A percentile compares a stretch with the other conserved stretches of the same genome.
Conservation (phyloP, 345 rosid species). For the Populus davidiana region DNA sequence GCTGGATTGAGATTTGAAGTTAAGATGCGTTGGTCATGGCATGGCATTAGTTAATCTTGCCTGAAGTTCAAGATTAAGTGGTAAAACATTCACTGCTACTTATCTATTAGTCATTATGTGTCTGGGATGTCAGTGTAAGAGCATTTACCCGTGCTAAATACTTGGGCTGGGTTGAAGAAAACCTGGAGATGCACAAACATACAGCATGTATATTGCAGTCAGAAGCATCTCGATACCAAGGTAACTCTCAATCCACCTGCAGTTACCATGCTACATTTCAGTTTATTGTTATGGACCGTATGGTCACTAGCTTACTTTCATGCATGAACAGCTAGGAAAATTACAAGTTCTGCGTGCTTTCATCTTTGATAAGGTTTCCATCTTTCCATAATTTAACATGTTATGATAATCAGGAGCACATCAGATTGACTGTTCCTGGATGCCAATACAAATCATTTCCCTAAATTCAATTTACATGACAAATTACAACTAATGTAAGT, state of each 20-base stretch:
- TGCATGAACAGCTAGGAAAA: neutral
- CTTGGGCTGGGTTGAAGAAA: neutral
- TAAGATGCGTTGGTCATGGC: slow-evolving; percentile 1
- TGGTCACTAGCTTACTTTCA: neutral
- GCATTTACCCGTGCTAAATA: neutral
- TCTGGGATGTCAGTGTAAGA: neutral
- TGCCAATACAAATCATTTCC: neutral
- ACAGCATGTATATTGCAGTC: neutral
- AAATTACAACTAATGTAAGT: neutral
- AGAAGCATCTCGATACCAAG: neutral
- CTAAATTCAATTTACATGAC: too few relatives aligned
- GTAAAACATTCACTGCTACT: neutral
- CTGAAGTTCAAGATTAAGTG: slow-evolving; percentile 2
- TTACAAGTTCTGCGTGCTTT: neutral
- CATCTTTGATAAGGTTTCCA: neutral
- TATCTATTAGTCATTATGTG: neutral
- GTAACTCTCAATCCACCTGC: too few relatives aligned
- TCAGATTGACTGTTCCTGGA: neutral
- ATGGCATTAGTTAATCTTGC: neutral
- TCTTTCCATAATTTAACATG: neutral
- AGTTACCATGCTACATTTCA: neutral
- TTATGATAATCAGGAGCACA: neutral
- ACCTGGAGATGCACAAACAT: neutral
- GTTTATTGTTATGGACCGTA: neutral
- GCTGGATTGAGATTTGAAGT: slow-evolving; percentile 51